Percentiles rank a stretch among this genome's conserved stretches.
phyloP scores from a whole-genome alignment of 129 eudicot species.

The Helichrysum umbraculigerum region DNA sequence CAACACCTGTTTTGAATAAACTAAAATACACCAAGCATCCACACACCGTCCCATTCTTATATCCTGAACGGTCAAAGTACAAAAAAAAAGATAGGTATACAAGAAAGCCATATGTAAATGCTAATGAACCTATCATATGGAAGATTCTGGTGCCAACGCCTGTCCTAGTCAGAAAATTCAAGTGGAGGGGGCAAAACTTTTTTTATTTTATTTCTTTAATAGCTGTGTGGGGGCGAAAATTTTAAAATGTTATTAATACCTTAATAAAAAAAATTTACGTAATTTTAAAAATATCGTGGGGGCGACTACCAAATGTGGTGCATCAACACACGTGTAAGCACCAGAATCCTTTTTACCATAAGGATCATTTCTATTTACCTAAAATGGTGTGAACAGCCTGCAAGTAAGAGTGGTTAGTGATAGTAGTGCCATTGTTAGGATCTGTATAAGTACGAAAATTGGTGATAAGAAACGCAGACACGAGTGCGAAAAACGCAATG shows the following conservation, averaged over 20 bases:
- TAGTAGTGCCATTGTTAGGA: constrained; percentile 52
- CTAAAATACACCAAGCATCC: constrained; percentile 54
- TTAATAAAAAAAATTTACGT: too few relatives aligned
- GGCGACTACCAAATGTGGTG: too few relatives aligned
- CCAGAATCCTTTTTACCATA: too few relatives aligned
- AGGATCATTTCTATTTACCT: constrained; percentile 37
- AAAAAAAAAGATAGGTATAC: not conserved
- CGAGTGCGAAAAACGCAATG: constrained; percentile 51
- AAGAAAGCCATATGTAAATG: not conserved
- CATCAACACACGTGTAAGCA: too few relatives aligned
- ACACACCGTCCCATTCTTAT: constrained; percentile 49
- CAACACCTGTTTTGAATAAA: constrained; percentile 64
- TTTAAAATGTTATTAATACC: too few relatives aligned
- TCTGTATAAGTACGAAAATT: constrained; percentile 58
- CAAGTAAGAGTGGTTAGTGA: constrained; percentile 57
- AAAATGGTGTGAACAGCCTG: constrained; percentile 60
- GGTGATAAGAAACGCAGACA: constrained; percentile 62
- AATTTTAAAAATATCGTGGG: too few relatives aligned
- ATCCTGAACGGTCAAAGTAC: constrained; percentile 42
- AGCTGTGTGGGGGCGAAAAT: too few relatives aligned
- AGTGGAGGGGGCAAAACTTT: too few relatives aligned
- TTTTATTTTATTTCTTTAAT: too few relatives aligned
- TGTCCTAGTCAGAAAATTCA: too few relatives aligned
- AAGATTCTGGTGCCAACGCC: not conserved
- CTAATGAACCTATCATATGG: not conserved